Evolutionary conservation across 164 flowering plant genomes (phyloP).

Genomic region (Berberis vulgaris): DNA sequence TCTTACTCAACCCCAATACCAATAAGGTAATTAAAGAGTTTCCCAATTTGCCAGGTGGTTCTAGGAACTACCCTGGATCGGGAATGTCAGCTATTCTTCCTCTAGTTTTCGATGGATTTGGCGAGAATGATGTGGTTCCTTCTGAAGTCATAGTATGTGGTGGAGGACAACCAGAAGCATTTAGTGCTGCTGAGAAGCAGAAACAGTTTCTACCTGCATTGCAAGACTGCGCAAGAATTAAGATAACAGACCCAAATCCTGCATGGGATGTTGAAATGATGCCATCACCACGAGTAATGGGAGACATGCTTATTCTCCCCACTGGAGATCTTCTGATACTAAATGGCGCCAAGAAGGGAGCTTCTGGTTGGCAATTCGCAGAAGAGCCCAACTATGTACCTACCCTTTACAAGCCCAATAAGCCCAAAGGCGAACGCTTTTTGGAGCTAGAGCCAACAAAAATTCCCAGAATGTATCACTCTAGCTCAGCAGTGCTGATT

Average conservation of each 20-base stretch:
- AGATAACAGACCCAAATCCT: conserved; percentile 22
- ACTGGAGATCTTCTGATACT: conserved; percentile 56
- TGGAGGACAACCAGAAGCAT: conserved; percentile 32
- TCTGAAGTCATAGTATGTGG: conserved; percentile 74
- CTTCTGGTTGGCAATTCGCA: conserved; percentile 59
- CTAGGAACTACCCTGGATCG: conserved; percentile 78
- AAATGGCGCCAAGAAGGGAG: conserved; percentile 74
- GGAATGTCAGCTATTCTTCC: conserved; percentile 76
- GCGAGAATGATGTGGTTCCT: not conserved
- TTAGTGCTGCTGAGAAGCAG: conserved; percentile 10
- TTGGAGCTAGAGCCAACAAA: conserved; percentile 19
- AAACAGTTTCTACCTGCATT: conserved; percentile 31
- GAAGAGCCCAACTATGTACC: conserved; percentile 46
- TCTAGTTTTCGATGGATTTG: conserved; percentile 17
- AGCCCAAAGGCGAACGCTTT: conserved; percentile 23
- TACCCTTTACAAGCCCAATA: conserved; percentile 34
- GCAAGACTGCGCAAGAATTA: conserved; percentile 42
- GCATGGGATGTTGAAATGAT: conserved; percentile 59
- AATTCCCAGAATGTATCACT: conserved; percentile 85
- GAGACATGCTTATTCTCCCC: conserved; percentile 71
- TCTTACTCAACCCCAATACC: conserved; percentile 38
- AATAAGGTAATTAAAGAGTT: conserved; percentile 30
- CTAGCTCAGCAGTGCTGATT: conserved; percentile 45
- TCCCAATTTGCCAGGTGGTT: conserved; percentile 55
- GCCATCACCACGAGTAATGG: conserved; percentile 66